Conservation (phyloP, 2,329 filamentous ascomycete genomes). For the Colletotrichum sp. region DNA sequence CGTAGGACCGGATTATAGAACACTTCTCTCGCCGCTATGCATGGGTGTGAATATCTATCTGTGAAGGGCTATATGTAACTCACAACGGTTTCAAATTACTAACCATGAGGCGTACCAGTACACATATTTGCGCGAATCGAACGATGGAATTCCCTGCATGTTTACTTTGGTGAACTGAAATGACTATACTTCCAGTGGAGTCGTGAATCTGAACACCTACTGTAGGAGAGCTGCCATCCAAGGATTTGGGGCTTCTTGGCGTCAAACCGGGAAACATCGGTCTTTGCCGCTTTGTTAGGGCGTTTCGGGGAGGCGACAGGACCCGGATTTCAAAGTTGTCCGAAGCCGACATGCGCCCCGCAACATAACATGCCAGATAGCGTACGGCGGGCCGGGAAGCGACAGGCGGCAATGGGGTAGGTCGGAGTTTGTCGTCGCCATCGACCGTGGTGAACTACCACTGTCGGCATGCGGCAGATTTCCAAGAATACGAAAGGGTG, state of each 20-base stretch:
- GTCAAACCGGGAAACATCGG: neutral
- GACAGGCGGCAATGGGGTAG: neutral
- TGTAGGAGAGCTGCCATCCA: neutral
- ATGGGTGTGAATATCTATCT: neutral
- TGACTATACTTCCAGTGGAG: neutral
- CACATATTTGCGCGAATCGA: too few species aligned
- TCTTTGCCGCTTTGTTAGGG: neutral
- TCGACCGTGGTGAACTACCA: neutral
- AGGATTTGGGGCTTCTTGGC: neutral
- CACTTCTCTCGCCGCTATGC: neutral
- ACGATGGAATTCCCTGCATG: too few species aligned
- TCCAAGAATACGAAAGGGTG: neutral
- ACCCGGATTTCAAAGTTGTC: neutral
- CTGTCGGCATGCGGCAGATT: neutral
- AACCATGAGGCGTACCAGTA: too few species aligned
- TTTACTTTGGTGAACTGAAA: neutral
- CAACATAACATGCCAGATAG: neutral
- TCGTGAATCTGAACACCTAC: neutral
- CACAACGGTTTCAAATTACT: too few species aligned
- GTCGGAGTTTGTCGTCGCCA: neutral
- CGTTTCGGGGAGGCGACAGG: neutral
- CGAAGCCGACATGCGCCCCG: neutral
- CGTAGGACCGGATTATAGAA: neutral
- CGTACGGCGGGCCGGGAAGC: neutral
- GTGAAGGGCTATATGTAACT: too few species aligned